Evolutionary conservation across 345 rosid genomes (phyloP).

Genomic region (Atalantia buxifolia): DNA sequence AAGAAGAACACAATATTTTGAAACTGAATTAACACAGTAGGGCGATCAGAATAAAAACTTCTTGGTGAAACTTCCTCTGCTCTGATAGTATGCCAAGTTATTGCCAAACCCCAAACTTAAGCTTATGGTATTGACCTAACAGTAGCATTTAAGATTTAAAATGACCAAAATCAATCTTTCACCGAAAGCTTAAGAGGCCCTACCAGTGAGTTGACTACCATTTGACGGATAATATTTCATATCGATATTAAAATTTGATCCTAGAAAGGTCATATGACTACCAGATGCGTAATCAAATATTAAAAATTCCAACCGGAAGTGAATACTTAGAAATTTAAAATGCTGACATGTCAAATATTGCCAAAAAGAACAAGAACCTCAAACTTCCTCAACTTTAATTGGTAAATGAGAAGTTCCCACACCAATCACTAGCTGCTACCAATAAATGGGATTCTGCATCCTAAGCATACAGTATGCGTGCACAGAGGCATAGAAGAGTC

Average conservation of each 20-base stretch:
- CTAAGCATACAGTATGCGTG: background rate
- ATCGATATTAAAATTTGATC: background rate
- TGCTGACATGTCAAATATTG: background rate
- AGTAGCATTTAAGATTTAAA: background rate
- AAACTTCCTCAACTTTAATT: background rate
- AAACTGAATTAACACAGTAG: background rate
- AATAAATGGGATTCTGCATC: background rate
- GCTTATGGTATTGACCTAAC: background rate
- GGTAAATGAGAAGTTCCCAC: background rate
- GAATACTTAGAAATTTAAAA: background rate
- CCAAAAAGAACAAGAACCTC: background rate
- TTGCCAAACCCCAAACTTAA: background rate
- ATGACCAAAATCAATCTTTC: background rate
- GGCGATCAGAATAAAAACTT: background rate
- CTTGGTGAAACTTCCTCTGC: background rate
- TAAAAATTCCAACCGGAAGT: background rate
- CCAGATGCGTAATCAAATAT: slow-evolving; percentile 1
- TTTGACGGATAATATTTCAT: background rate
- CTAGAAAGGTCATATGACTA: background rate
- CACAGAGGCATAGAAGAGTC: background rate
- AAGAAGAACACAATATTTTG: background rate
- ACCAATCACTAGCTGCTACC: too few species aligned
- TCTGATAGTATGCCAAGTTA: background rate
- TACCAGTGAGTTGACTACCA: background rate
- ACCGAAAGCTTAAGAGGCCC: background rate